Base-by-base conservation (phyloP, 305 asterid genomes). In the Solanum aculeatissimum region DNA sequence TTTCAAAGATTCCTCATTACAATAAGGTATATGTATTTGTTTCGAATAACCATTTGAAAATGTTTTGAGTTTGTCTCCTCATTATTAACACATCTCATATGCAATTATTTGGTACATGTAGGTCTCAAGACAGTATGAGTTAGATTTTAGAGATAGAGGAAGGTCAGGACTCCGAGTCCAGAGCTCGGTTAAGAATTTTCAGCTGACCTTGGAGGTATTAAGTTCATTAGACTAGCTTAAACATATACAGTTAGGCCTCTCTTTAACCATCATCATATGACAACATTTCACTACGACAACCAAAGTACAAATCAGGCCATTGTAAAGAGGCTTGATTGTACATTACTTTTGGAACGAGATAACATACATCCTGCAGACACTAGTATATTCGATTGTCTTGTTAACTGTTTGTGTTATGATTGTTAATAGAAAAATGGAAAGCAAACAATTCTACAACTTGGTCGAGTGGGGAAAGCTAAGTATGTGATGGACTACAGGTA, bases 401-500 rank as follows among this genome's bases (percentile, higher is more conserved):
- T 49, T 43, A 58, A 82, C 57, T 63, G 60, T 15, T 62, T 47
- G n/a, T 23, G 29, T 80, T 4, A 18, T 87, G 10, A 72, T 89
- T 81, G 72, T 70, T 16, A 23, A 21, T 63, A 93, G 98, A 91
- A 90, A 85, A 90, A 95, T 3, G 98, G 99, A 86, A 94, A 91
- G 90, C 99, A 97, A 84, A 92, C 93, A 15, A 92, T 95, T 72
- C 94, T 97, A 90, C 99, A 97, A 85, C 96, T 95, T 63, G 98
- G 98, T 84, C 89, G 97, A 85, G 90, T 97, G 86, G 98, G 94
- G 77, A 97, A 94, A 86, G 91, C 94, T 7, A 92, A 91, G 89
- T 95, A 94, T 57, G 97, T 94, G 85, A 95, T 97, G 98, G 99
- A 95, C 85, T 94, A 91, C 92, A 95, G 99, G 98, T 96, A 89